Evolutionary conservation across 1,284 basidiomycete species (phyloP).

Genomic region (Marasmius sp.): DNA sequence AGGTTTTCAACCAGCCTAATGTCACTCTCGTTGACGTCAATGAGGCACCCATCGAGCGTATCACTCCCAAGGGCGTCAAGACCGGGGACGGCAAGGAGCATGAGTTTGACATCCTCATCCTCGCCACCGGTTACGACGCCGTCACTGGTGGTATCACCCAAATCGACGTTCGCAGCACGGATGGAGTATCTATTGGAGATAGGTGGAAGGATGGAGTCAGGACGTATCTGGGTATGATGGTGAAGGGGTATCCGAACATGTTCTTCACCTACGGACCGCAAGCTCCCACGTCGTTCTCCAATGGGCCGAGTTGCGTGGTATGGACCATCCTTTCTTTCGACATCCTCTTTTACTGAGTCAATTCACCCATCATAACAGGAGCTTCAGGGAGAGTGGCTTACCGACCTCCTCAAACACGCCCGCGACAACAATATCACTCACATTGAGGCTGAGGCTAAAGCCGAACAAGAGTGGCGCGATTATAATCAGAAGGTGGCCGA

Average conservation of each 20-base stretch:
- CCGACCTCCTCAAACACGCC: constrained; percentile 19
- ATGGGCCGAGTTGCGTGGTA: constrained; percentile 24
- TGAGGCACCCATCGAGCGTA: constrained; percentile 20
- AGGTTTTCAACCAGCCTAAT: constrained; percentile 25
- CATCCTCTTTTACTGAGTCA: background rate
- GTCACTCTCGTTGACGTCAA: constrained; percentile 24
- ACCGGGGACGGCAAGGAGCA: constrained; percentile 21
- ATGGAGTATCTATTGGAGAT: constrained; percentile 20
- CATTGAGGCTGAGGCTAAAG: constrained; percentile 16
- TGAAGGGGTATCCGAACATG: constrained; percentile 23
- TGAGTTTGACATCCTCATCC: constrained; percentile 21
- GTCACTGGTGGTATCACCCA: constrained; percentile 25
- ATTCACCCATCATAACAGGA: constrained; percentile 16
- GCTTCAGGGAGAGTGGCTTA: constrained; percentile 25
- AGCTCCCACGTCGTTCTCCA: constrained; percentile 24
- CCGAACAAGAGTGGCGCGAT: constrained; percentile 16
- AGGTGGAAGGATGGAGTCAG: constrained; percentile 23
- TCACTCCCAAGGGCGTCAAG: constrained; percentile 21
- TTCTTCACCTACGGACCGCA: constrained; percentile 27
- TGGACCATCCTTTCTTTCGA: constrained; percentile 1
- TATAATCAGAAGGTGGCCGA: constrained; percentile 13
- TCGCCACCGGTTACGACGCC: constrained; percentile 27
- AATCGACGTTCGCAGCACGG: constrained; percentile 22
- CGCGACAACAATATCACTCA: constrained; percentile 14
- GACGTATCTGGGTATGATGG: constrained; percentile 23